Evolutionary conservation across 2,329 filamentous ascomycete species (phyloP), one percentile per base, ranked within the genome.

Genomic region (Talaromyces sp.): DNA sequence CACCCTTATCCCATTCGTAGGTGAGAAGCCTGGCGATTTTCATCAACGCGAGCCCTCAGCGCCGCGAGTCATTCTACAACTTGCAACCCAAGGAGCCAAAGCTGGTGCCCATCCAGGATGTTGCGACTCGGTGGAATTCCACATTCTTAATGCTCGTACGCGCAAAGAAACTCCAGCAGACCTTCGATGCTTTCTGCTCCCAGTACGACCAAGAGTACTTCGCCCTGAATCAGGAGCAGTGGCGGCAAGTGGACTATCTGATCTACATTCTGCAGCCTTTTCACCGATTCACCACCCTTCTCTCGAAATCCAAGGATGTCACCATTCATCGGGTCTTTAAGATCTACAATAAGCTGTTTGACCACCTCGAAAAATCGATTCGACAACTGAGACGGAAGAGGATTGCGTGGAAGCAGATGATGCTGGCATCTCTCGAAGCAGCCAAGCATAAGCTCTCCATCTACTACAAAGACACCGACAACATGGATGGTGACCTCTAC

Each of bases 281-380:
- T 25, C 57, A 37, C 62, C 68, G 54, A 7, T 70, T 65, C 37
- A 70, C 61, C 3, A 59, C 22, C 17, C 1, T 19, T 2, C 47
- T 70, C 11, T 70, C 54, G 54, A 67, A 68, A 43, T 70, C 25
- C 15, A 62, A 47, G 31, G 67, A 70, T 57, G n/a, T 68, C 4
- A 71, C 61, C 49, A 31, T 57, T 3, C 22, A 70, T 56, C 31
- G 3, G 41, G n/a, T 71, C 15, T 71, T 68, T 47, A 58, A 47
- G 10, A 70, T 67, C 58, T 71, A 70, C 17, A 69, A 71, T 31
- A 61, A 54, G 10, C 66, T 41, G 11, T 41, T 41, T 41, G 11
- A 41, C 15, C 5, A 41, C 8, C 39, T 41, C 8, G 39, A 41
- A 41, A 13, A 4, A 41, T 63, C 50, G 6, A 68, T 63, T 5